Evolutionary conservation across 192 early-diverging fungal species (phyloP), one percentile per base, ranked within the genome.

Genomic region (Coemansia sp.): DNA sequence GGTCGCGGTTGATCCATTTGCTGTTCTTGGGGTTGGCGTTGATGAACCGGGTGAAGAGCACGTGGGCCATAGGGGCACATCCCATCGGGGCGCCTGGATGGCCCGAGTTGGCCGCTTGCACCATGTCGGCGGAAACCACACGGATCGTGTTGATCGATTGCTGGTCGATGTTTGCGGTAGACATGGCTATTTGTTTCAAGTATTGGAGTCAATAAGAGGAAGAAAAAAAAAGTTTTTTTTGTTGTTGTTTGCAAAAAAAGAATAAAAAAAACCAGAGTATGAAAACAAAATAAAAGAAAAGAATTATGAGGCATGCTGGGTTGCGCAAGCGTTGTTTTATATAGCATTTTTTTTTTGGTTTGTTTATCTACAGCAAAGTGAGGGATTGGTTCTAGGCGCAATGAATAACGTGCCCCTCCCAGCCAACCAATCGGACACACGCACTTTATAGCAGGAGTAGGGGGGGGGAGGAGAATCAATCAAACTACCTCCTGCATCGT

Each of bases 1-100:
- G 95, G 79, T 99, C 96, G 55, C 95, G 92, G 81, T 95, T 96
- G 69, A 92, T 74, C 95, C 96, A 98, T 62, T 89, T 72, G 68
- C 94, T 93, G 85, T 97, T 89, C 76, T 87, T 87, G 64, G 97
- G 96, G 86, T 95, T 94, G 65, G 83, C 87, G 59, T 84, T 89
- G 76, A 98, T 87, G 78, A 90, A 91, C 51, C 85, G 86, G n/a
- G 90, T 89, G 76, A 95, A 99, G 53, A 98, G 81, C 53, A 92
- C 84, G 65, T 96, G 92, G 12, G 92, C 93, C 88, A 99, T 91
- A 9, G 96, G 96, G 55, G 96, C 97, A 67, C 92, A 96, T 15
- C 97, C 97, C 92, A 99, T 96, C 9, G 97, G 97, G 37, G 96
- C 96, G 62, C 97, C 96, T 51, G 96, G 95, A 70, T 99, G 97